Conservation (phyloP, 768 basidiomycete species). For the Cytidiella melzeri region DNA sequence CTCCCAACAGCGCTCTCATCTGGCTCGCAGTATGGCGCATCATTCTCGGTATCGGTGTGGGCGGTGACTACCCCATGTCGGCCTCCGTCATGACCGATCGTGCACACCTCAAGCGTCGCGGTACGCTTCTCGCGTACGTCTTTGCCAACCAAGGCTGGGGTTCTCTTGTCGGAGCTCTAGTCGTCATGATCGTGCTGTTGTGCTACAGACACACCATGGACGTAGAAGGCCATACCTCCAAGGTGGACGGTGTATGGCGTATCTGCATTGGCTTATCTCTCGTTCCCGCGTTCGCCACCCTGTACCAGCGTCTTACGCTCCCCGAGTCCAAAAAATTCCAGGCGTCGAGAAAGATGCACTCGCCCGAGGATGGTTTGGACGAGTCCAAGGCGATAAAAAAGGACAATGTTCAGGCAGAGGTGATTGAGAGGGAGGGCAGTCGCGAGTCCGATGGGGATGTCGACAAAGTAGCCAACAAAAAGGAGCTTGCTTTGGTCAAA, state of each 20-base stretch:
- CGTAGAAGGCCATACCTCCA: constrained; percentile 44
- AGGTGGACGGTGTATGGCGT: constrained; percentile 75
- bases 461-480: background rate
- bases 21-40: constrained; percentile 66
- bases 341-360: constrained; percentile 33
- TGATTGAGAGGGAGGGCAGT: background rate
- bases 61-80: constrained; percentile 77
- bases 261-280: constrained; percentile 71
- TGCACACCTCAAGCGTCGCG: constrained; percentile 57
- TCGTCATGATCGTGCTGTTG: constrained; percentile 56
- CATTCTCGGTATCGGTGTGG: constrained; percentile 70
- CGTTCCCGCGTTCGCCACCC: constrained; percentile 65
- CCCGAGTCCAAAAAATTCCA: constrained; percentile 58
- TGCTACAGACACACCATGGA: constrained; percentile 63
- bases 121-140: constrained; percentile 71
- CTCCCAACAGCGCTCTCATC: constrained; percentile 46
- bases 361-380: constrained; percentile 24
- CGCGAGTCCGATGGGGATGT: background rate
- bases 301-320: constrained; percentile 71
- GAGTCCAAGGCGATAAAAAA: constrained; percentile 24
- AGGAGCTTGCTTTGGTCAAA: constrained; percentile 28
- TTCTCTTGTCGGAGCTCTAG: constrained; percentile 54
- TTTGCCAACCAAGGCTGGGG: constrained; percentile 81
- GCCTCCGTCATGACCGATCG: constrained; percentile 65
- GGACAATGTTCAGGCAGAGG: background rate